phyloP scores from a whole-genome alignment of 108 stramenopile genomes.

The Parietichytrium sp. region DNA sequence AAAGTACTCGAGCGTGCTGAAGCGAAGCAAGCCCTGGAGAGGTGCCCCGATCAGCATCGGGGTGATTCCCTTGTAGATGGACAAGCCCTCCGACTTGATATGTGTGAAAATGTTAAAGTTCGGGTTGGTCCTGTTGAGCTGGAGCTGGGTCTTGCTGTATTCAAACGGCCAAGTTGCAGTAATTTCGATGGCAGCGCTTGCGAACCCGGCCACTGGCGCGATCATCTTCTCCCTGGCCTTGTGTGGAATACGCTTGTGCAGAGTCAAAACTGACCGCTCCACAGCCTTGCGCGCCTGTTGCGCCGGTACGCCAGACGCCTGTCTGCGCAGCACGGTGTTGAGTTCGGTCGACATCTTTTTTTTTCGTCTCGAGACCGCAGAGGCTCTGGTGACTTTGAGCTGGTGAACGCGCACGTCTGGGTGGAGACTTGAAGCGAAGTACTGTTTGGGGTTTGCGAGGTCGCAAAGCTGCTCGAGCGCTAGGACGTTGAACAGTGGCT shows the following conservation, averaged over 20 bases:
- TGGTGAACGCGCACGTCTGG: no score
- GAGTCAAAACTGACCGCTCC: not conserved
- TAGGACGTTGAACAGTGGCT: no score
- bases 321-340: not conserved
- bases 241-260: conserved; percentile 11
- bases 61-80: conserved; percentile 81
- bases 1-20: conserved; percentile 75
- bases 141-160: conserved; percentile 69
- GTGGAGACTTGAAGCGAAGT: no score
- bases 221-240: not conserved
- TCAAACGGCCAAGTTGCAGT: conserved; percentile 89
- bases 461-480: no score
- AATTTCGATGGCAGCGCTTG: conserved; percentile 56
- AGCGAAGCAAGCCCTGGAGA: conserved; percentile 92
- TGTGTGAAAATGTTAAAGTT: conserved; percentile 46
- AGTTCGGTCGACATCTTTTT: conserved; percentile 33
- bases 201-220: conserved; percentile 40
- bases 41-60: conserved; percentile 83
- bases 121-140: conserved; percentile 53
- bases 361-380: no score
- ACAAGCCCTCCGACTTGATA: conserved; percentile 41
- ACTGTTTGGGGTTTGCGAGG: no score
- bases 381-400: no score
- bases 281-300: conserved; percentile 8
- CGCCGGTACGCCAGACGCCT: conserved; percentile 19